Percentiles rank a stretch among this genome's conserved stretches.
Conservation (phyloP, 345 rosid species). For the Gossypium anomalum region DNA sequence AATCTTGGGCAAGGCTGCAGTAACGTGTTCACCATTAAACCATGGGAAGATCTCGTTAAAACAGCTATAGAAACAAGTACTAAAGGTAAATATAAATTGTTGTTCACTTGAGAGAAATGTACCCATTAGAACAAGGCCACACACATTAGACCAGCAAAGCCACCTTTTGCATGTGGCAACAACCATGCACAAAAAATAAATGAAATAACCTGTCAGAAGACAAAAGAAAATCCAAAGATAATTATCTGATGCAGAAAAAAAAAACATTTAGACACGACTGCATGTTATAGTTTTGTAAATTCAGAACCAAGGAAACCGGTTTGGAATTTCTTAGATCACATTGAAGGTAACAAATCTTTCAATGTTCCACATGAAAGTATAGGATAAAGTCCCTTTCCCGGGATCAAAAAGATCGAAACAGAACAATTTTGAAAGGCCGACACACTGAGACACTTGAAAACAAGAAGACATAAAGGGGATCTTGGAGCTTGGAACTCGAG, state of each 20-base stretch:
- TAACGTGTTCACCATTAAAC: conserved; percentile 12
- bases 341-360: conserved; percentile 2
- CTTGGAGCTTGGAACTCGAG: neutral
- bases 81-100: neutral
- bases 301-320: neutral
- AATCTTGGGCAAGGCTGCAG: conserved; percentile 59
- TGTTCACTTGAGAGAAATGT: conserved; percentile 17
- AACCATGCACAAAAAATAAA: conserved; percentile 42
- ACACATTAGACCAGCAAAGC: conserved; percentile 51
- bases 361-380: neutral
- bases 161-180: conserved; percentile 51
- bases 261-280: neutral
- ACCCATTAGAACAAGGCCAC: conserved; percentile 66
- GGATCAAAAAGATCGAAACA: neutral
- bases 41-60: neutral
- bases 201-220: conserved; percentile 43
- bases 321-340: neutral
- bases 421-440: neutral
- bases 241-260: conserved; percentile 7
- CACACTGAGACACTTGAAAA: neutral
- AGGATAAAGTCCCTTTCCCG: neutral
- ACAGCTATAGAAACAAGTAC: neutral
- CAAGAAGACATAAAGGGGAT: neutral
- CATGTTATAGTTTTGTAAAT: neutral
- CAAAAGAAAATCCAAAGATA: conserved; percentile 14